Percentiles rank a stretch among this genome's conserved stretches.
These are phyloP conservation scores for Carex arenaria DNA, from an alignment of 202 grass and related monocot species.

Conservation along the genomic window DNA sequence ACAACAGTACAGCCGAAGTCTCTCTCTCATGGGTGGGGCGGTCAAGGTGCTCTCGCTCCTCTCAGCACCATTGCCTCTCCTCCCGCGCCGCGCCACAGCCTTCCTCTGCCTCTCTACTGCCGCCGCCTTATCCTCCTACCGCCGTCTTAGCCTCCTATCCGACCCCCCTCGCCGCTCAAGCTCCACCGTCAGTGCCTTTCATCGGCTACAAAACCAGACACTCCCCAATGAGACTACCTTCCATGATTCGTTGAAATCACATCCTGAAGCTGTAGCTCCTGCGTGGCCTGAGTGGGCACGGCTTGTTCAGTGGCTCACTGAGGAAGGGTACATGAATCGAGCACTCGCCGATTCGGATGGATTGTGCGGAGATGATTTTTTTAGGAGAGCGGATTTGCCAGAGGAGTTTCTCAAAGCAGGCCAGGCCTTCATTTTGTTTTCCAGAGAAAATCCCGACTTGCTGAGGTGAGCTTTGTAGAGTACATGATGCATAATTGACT, in stretches of 20 bases:
- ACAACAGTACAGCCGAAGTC: slow-evolving; percentile 14
- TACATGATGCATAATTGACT: background rate
- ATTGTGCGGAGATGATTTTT: background rate
- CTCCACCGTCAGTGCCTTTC: slow-evolving; percentile 7
- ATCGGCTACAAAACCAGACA: slow-evolving; percentile 1
- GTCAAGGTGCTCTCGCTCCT: slow-evolving; percentile 59
- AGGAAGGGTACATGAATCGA: slow-evolving; percentile 39
- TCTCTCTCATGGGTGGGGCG: slow-evolving; percentile 58
- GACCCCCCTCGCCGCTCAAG: background rate
- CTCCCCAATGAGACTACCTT: slow-evolving; percentile 2
- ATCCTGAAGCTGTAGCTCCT: background rate
- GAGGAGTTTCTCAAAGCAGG: slow-evolving; percentile 31
- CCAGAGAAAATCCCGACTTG: slow-evolving; percentile 55
- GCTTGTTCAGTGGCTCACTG: slow-evolving; percentile 49
- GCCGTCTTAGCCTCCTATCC: slow-evolving; percentile 28
- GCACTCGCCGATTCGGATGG: background rate
- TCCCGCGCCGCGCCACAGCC: slow-evolving; percentile 36
- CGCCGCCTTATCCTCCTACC: slow-evolving; percentile 12
- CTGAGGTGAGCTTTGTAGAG: slow-evolving; percentile 51
- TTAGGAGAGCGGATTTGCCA: slow-evolving; percentile 21
- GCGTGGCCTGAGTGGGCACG: slow-evolving; percentile 53
- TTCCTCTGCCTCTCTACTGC: slow-evolving; percentile 36
- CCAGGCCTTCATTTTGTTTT: slow-evolving; percentile 50
- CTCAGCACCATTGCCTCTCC: slow-evolving; percentile 48
- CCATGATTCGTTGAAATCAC: background rate